These are phyloP conservation scores for Mycena leptocephala DNA, from an alignment of 768 basidiomycete genomes.

Conservation along the genomic window DNA sequence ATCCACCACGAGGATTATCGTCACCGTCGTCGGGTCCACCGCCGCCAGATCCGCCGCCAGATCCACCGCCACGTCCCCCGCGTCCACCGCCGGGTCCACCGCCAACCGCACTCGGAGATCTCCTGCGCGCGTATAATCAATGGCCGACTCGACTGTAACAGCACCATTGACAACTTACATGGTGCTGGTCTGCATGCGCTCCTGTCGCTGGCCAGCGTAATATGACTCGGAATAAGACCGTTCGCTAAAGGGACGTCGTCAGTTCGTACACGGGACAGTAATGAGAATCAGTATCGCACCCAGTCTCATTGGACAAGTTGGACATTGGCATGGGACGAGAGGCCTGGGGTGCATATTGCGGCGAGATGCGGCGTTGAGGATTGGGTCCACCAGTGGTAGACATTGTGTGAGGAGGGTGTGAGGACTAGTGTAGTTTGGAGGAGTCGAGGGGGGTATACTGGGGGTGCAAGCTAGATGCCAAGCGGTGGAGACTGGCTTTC, in stretches of 20 bases:
- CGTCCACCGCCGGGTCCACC: no score
- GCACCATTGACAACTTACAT: no score
- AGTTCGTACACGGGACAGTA: not conserved
- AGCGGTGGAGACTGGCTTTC: not conserved
- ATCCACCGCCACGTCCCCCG: no score
- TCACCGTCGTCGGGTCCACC: no score
- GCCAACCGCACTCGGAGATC: no score
- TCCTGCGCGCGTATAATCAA: no score
- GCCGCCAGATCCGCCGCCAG: no score
- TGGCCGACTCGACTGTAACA: no score
- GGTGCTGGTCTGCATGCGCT: no score
- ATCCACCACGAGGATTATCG: no score
- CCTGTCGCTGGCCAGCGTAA: no score
- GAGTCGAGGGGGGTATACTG: not conserved
- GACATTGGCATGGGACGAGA: not conserved
- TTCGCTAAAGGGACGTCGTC: not conserved
- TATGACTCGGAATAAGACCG: no score
- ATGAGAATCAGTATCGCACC: not conserved
- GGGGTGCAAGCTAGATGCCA: not conserved
- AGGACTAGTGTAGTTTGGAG: not conserved
- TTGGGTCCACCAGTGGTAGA: not conserved
- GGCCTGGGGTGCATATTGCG: not conserved
- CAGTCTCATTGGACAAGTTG: not conserved
- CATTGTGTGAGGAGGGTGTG: not conserved
- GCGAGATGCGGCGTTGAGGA: not conserved